A percentile compares a stretch with the other conserved stretches of the same genome.
phyloP scores from a whole-genome alignment of 192 early-diverging fungal genomes.

The Lunasporangiospora selenospora region DNA sequence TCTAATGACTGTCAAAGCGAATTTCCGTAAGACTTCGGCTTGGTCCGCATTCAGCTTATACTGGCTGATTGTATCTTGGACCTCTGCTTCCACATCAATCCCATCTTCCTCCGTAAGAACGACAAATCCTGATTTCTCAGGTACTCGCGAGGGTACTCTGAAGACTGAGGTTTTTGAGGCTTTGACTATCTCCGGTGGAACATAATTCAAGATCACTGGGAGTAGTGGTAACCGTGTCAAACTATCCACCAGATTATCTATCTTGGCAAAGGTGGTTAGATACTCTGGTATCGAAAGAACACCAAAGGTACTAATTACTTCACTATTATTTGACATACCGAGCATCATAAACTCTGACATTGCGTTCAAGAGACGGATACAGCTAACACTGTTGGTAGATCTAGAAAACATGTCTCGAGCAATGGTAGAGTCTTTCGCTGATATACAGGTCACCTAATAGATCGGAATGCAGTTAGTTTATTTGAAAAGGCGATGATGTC shows the following conservation, averaged over 20 bases:
- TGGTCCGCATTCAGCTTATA: conserved; percentile 57
- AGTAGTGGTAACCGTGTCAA: conserved; percentile 50
- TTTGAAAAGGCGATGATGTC: no score
- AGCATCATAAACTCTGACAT: conserved; percentile 62
- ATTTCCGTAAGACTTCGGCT: conserved; percentile 42
- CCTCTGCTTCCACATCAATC: conserved; percentile 49
- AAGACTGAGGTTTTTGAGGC: conserved; percentile 25
- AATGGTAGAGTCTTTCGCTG: conserved; percentile 43
- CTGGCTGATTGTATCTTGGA: conserved; percentile 41
- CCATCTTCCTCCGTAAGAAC: conserved; percentile 44
- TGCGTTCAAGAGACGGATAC: conserved; percentile 50
- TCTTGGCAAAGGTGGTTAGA: background rate
- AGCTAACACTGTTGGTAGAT: conserved; percentile 20
- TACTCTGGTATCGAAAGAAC: background rate
- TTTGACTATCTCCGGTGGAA: conserved; percentile 27
- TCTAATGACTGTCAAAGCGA: conserved; percentile 48
- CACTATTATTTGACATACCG: conserved; percentile 26
- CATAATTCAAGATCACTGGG: conserved; percentile 48
- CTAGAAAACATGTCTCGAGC: conserved; percentile 24
- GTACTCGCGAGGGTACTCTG: conserved; percentile 18
- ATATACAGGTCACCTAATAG: conserved; percentile 48
- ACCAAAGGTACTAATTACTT: background rate
- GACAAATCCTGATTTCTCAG: conserved; percentile 41
- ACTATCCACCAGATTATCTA: conserved; percentile 45
- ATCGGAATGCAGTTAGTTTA: background rate